Conservation (phyloP, 495 filamentous ascomycete genomes). For the Xylaria grammica region DNA sequence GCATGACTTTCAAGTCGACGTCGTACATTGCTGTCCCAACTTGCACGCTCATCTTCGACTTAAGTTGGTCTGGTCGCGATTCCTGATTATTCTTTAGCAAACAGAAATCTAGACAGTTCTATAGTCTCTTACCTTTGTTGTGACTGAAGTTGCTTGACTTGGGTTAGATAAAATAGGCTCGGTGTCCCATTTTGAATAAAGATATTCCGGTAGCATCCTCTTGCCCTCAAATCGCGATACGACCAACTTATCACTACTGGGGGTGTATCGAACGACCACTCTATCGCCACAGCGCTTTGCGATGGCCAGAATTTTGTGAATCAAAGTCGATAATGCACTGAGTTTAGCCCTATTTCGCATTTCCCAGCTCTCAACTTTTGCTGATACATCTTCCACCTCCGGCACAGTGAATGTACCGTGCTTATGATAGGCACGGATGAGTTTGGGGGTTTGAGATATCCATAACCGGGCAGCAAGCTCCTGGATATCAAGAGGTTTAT, state of each 20-base stretch:
- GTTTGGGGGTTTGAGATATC: conserved; percentile 55
- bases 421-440: conserved; percentile 54
- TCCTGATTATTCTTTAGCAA: not conserved
- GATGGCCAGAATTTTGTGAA: conserved; percentile 41
- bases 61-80: not conserved
- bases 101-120: not conserved
- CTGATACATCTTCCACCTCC: conserved; percentile 46
- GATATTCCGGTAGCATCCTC: conserved; percentile 43
- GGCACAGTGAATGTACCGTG: conserved; percentile 46
- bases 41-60: not conserved
- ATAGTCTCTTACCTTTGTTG: not conserved
- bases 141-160: not conserved
- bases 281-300: conserved; percentile 39
- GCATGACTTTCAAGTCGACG: conserved; percentile 17
- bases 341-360: conserved; percentile 40
- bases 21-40: conserved; percentile 11
- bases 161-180: not conserved
- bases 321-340: conserved; percentile 39
- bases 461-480: conserved; percentile 55
- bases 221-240: conserved; percentile 29
- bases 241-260: conserved; percentile 34
- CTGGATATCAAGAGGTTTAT: conserved; percentile 41
- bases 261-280: conserved; percentile 41
- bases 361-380: conserved; percentile 47
- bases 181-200: conserved; percentile 41